Evolutionary conservation across 2,329 filamentous ascomycete species (phyloP), one percentile per base, ranked within the genome.

Genomic region (Epichloe typhina): DNA sequence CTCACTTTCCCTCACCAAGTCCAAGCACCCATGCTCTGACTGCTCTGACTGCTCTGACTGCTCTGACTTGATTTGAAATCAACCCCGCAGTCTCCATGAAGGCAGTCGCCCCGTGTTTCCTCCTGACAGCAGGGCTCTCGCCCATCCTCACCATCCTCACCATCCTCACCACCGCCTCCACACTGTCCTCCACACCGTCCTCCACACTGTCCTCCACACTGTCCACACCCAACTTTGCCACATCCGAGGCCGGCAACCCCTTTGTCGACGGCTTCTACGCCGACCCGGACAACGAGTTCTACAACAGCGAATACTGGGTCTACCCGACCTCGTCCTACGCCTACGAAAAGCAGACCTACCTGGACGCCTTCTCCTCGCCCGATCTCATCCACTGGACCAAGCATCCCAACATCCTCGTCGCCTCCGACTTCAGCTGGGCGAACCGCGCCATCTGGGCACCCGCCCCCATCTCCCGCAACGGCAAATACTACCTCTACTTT

Each of bases 241-340:
- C 23, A 6, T 26, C 23, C 23, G 23, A 69, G 52, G 63, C 69
- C 1, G 69, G 69, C 15, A 76, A 76, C 50, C 73, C 73, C 5
- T 69, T 75, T 48, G 64, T 75, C 23, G 62, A 68, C 1, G 71
- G 72, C 47, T 73, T 71, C 70, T 76, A 76, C 56, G 73, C 72
- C 7, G 73, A 76, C 51, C 73, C 73, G 0, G 73, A 75, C 58
- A 69, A 64, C 26, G 70, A 67, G 48, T 68, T 70, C 59, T 76
- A 73, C 61, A 59, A 69, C 15, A 61, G 59, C 31, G 56, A 66
- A 39, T 74, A 72, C 23, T 76, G 70, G 70, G 67, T 75, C 23
- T 76, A 68, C 56, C 70, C 73, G 5, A 75, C 72, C 2, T 64
- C 66, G 4, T 75, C 72, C 2, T 62, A 62, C 21, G 55, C 59